Conservation (phyloP, 139 green algal genomes). For the Yamagishiella unicocca region DNA sequence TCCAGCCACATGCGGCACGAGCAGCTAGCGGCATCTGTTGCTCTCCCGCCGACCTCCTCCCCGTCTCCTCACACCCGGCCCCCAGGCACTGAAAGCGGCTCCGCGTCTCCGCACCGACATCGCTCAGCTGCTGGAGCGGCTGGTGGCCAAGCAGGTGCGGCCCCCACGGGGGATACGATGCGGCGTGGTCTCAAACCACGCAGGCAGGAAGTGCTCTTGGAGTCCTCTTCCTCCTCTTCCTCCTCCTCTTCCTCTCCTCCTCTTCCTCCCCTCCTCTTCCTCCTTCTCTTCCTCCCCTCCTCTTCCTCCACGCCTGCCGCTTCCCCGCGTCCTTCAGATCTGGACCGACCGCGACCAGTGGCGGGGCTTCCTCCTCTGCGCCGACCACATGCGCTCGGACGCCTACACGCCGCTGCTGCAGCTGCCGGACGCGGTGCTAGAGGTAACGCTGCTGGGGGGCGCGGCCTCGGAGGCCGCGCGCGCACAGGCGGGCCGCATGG, state of each 20-base stretch:
- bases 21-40: neutral
- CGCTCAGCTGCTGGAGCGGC: constrained; percentile 69
- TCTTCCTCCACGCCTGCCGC: too few species aligned
- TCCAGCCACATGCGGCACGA: neutral
- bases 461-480: neutral
- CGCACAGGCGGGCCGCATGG: neutral
- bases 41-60: neutral
- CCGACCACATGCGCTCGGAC: constrained; percentile 68
- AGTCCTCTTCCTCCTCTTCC: too few species aligned
- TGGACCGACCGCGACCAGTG: constrained; percentile 81
- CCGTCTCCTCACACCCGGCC: neutral
- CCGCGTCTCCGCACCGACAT: constrained; percentile 72
- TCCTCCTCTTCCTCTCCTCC: too few species aligned
- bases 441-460: constrained; percentile 32
- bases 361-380: constrained; percentile 84
- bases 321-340: too few species aligned
- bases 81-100: constrained; percentile 59
- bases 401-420: constrained; percentile 73
- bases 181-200: too few species aligned
- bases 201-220: too few species aligned
- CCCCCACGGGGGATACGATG: too few species aligned
- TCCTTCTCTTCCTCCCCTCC: too few species aligned
- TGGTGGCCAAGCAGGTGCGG: constrained; percentile 76
- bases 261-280: too few species aligned
- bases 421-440: constrained; percentile 47